Evolutionary conservation across 192 early-diverging fungal genomes (phyloP).

Genomic region (Gonapodya sp.): DNA sequence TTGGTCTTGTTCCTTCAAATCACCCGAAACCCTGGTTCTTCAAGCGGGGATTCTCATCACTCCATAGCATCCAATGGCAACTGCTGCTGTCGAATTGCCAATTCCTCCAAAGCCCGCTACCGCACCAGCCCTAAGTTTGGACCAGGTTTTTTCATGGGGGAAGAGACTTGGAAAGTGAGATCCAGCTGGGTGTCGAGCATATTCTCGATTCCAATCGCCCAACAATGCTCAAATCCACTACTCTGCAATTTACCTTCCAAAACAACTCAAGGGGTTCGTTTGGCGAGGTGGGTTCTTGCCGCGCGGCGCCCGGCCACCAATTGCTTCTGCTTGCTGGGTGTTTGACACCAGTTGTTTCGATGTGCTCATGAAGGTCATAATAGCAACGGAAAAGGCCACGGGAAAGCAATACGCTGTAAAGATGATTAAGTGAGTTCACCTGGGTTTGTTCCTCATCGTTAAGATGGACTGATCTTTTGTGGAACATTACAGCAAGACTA

Average conservation of each 20-base stretch:
- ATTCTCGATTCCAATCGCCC: background rate
- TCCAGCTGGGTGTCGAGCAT: background rate
- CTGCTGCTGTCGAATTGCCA: background rate
- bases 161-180: slow-evolving; percentile 1
- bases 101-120: background rate
- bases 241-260: background rate
- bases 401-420: background rate
- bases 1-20: background rate
- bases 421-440: background rate
- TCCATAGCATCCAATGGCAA: background rate
- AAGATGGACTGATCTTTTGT: too few relatives aligned
- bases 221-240: background rate
- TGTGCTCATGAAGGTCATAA: background rate
- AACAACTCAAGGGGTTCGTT: background rate
- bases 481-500: background rate
- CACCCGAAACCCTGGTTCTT: too few relatives aligned
- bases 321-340: background rate
- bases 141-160: background rate
- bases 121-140: background rate
- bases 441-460: too few relatives aligned
- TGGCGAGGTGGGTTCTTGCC: background rate
- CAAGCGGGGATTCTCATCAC: background rate
- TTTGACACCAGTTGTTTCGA: background rate
- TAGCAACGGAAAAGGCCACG: background rate
- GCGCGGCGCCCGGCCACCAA: too few relatives aligned